Evolutionary conservation across 2,329 filamentous ascomycete species (phyloP).

Genomic region (Pyrenochaeta sp.): DNA sequence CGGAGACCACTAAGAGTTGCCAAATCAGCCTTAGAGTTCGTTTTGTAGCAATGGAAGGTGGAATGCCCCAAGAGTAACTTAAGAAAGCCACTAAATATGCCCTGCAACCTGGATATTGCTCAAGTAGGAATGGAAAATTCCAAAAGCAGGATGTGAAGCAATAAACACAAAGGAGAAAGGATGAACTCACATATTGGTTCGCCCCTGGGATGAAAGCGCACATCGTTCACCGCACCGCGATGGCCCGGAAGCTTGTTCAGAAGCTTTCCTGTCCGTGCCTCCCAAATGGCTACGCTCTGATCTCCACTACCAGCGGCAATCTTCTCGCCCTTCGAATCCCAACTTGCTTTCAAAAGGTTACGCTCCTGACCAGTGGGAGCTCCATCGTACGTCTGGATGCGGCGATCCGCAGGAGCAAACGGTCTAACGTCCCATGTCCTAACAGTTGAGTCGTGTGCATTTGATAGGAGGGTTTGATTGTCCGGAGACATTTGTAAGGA

Average conservation of each 20-base stretch:
- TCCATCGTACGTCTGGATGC: conserved; percentile 90
- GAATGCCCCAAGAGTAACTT: too few relatives aligned
- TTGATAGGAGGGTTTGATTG: conserved; percentile 87
- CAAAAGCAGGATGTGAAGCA: neutral
- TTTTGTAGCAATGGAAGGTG: conserved; percentile 8
- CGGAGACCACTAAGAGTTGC: conserved; percentile 74
- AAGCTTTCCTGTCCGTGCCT: conserved; percentile 84
- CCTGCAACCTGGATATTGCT: neutral
- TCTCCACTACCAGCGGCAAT: conserved; percentile 91
- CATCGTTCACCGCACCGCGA: conserved; percentile 93
- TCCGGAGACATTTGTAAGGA: conserved; percentile 93
- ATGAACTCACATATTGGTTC: conserved; percentile 83
- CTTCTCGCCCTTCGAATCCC: conserved; percentile 85
- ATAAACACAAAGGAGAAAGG: conserved; percentile 9
- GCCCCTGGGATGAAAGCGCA: conserved; percentile 83
- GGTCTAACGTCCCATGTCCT: conserved; percentile 96
- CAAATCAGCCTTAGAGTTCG: conserved; percentile 37
- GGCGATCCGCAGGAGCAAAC: conserved; percentile 87
- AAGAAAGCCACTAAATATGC: too few relatives aligned
- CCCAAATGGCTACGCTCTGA: conserved; percentile 91
- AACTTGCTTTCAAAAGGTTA: conserved; percentile 89
- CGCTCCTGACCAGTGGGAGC: conserved; percentile 87
- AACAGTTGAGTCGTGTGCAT: conserved; percentile 92
- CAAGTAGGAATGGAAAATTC: neutral
- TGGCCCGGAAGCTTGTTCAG: conserved; percentile 95